Base-by-base conservation (phyloP, 257 asterid genomes). In the Penstemon newberryi region DNA sequence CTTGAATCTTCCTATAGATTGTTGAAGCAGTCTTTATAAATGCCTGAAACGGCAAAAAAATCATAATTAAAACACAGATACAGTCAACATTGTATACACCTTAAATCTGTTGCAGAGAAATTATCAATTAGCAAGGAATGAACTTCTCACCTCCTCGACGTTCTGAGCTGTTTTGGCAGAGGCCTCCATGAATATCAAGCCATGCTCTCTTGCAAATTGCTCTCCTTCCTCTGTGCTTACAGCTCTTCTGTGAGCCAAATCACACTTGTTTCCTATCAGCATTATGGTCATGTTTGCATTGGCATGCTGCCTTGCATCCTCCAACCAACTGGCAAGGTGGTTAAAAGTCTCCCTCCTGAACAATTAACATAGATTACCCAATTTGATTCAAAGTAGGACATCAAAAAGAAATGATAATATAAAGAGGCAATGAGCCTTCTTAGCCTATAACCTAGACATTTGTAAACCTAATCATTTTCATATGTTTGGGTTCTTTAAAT, bases 111-210 rank as follows among this genome's bases (percentile, higher is more conserved):
- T 1, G 2, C 33, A 1, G 33, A 25, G 33, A 25, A 25, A 25
- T 7, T n/a, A 47, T 47, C 53, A 7, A 47, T 10, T 2, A 39
- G 33, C 65, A 39, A 40, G 65, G 39, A 40, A 12, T 12, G 15
- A n/a, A 11, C 6, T 60, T 36, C 70, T 73, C 70, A 91, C 97
- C 95, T 88, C 92, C 67, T 88, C 96, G 40, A 91, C 95, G 77
- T 88, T 91, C 82, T 79, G 90, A 79, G 92, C 83, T 59, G 97
- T 88, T 82, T 91, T 86, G 51, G 97, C 96, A 68, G 96, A 88
- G 69, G 90, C 87, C 75, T 91, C 96, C 95, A 91, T 86, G 81
- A 88, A 91, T 65, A 88, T 74, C 69, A 91, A 78, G 11, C 97
- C 96, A 77, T 91, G 69, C 69, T 85, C 89, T 76, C 71, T 86